A percentile compares a stretch with the other conserved stretches of the same genome.
phyloP scores from a whole-genome alignment of 1,284 basidiomycete species.

The Tausonia pullulans region DNA sequence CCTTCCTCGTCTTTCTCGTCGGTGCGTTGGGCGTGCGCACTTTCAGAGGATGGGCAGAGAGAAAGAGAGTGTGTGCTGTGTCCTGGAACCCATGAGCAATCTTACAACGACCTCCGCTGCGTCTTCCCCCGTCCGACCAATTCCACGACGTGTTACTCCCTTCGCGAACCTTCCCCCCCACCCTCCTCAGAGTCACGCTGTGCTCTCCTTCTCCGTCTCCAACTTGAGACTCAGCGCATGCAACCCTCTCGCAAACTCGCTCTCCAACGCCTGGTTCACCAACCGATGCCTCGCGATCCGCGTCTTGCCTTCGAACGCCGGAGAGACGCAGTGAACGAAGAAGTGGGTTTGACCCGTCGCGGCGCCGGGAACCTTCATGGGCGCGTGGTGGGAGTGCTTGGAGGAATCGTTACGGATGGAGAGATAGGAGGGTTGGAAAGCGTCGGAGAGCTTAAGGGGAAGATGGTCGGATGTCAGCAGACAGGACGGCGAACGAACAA shows the following conservation, averaged over 20 bases:
- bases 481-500: too few relatives aligned
- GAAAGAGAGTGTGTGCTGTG: too few relatives aligned
- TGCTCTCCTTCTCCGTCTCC: slow-evolving; percentile 31
- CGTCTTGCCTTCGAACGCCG: slow-evolving; percentile 29
- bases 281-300: slow-evolving; percentile 34
- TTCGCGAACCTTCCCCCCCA: too few relatives aligned
- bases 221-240: slow-evolving; percentile 34
- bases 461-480: too few relatives aligned
- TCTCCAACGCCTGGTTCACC: slow-evolving; percentile 33
- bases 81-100: too few relatives aligned
- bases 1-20: too few relatives aligned
- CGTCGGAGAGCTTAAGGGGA: slow-evolving; percentile 1
- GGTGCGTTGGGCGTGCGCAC: too few relatives aligned
- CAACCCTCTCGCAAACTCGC: slow-evolving; percentile 34
- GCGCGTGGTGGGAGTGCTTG: slow-evolving; percentile 14
- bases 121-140: too few relatives aligned
- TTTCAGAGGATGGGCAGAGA: too few relatives aligned
- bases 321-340: slow-evolving; percentile 32
- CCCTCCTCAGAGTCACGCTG: too few relatives aligned
- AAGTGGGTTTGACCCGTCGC: slow-evolving; percentile 28
- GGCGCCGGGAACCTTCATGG: slow-evolving; percentile 13
- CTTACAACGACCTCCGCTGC: too few relatives aligned
- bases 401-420: slow-evolving; percentile 13
- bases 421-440: background rate
- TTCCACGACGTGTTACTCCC: too few relatives aligned